Evolutionary conservation across 1,284 basidiomycete species (phyloP).

Genomic region (Irpex sp.): DNA sequence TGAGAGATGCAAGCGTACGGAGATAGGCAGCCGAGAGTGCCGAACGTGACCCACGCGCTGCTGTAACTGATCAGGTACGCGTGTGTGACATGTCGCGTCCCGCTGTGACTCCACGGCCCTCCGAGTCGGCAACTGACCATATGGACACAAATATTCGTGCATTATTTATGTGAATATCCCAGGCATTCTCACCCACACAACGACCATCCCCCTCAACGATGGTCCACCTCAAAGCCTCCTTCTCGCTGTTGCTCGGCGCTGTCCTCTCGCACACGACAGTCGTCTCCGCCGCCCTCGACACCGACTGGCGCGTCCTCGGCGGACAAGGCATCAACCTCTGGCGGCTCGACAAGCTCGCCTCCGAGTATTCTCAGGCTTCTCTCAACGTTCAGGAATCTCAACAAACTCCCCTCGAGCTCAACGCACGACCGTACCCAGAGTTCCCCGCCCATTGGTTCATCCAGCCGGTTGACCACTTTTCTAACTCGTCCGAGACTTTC

Average conservation of each 20-base stretch:
- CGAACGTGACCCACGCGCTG: neutral
- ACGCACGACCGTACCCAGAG: conserved; percentile 22
- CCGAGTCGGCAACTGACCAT: neutral
- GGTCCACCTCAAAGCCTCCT: neutral
- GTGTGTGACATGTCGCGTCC: neutral
- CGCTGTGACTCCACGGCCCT: neutral
- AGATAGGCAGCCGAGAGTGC: neutral
- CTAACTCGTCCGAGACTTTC: conserved; percentile 51
- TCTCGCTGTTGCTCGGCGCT: neutral
- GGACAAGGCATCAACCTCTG: conserved; percentile 42
- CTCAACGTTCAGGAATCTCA: conserved; percentile 10
- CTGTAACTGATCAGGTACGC: neutral
- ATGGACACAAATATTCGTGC: neutral
- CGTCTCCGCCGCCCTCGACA: neutral
- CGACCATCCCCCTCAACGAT: neutral
- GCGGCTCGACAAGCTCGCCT: conserved; percentile 27
- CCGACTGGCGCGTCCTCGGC: conserved; percentile 17
- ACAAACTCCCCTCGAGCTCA: neutral
- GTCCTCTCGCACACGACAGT: neutral
- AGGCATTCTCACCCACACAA: neutral
- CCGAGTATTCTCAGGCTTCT: conserved; percentile 11
- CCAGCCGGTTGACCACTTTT: conserved; percentile 85
- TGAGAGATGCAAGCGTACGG: too few species aligned
- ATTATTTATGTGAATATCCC: too few species aligned
- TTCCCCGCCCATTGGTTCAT: conserved; percentile 69